phyloP scores from a whole-genome alignment of 108 stramenopile species.

The Skeletonema costatum region DNA sequence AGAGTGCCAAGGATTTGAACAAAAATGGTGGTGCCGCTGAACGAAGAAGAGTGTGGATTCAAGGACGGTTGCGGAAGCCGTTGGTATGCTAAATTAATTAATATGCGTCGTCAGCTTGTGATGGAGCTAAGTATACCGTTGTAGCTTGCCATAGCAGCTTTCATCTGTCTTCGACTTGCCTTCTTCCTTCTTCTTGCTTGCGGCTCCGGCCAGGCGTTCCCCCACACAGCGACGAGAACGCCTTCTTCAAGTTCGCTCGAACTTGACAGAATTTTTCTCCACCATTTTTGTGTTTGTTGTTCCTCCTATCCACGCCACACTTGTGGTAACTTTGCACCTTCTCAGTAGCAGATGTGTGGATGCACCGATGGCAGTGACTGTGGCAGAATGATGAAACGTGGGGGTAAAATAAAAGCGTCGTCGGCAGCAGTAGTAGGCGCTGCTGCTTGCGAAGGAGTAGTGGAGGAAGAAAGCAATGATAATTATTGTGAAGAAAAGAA shows the following conservation, averaged over 20 bases:
- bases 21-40: constrained; percentile 19
- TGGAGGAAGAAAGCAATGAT: not conserved
- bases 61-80: constrained; percentile 30
- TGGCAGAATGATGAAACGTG: not conserved
- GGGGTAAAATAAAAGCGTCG: not conserved
- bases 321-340: too few relatives aligned
- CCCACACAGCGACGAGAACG: too few relatives aligned
- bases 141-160: too few relatives aligned
- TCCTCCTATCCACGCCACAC: too few relatives aligned
- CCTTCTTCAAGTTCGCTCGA: too few relatives aligned
- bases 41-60: constrained; percentile 24
- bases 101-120: not conserved
- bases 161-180: too few relatives aligned
- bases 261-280: too few relatives aligned
- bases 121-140: too few relatives aligned
- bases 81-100: not conserved
- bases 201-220: too few relatives aligned
- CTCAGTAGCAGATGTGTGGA: not conserved
- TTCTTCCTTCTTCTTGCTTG: too few relatives aligned
- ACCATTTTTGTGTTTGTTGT: too few relatives aligned
- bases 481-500: not conserved
- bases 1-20: constrained; percentile 23
- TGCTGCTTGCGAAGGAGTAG: not conserved
- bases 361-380: not conserved
- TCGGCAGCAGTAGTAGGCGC: too few relatives aligned